Conservation (phyloP, 345 rosid genomes). For the Ricinus communis region DNA sequence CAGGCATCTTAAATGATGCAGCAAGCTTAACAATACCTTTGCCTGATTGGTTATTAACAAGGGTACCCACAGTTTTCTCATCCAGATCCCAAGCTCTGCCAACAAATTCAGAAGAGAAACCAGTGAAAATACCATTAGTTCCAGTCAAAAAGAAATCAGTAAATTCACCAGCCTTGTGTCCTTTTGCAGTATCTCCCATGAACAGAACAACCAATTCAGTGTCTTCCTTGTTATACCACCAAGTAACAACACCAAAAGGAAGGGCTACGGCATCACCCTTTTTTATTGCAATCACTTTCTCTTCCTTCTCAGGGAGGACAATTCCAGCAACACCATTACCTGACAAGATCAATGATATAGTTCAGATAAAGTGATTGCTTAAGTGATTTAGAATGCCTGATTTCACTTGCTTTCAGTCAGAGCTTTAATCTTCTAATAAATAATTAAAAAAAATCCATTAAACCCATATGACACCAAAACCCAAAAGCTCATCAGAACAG, state of each 20-base stretch:
- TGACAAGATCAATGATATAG: slow-evolving; percentile 9
- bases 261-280: slow-evolving; percentile 88
- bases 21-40: slow-evolving; percentile 72
- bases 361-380: no score
- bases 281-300: slow-evolving; percentile 73
- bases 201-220: slow-evolving; percentile 71
- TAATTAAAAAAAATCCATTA: no score
- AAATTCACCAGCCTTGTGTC: slow-evolving; percentile 73
- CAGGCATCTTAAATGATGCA: slow-evolving; percentile 50
- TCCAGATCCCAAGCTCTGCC: slow-evolving; percentile 71
- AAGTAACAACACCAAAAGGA: slow-evolving; percentile 85
- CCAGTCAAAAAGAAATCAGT: slow-evolving; percentile 81
- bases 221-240: slow-evolving; percentile 90
- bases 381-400: no score
- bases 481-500: no score
- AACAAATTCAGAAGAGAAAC: slow-evolving; percentile 75
- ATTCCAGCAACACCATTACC: slow-evolving; percentile 86
- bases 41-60: slow-evolving; percentile 50
- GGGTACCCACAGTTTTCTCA: slow-evolving; percentile 42
- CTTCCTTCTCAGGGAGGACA: slow-evolving; percentile 82
- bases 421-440: no score
- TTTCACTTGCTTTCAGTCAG: no score
- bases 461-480: no score
- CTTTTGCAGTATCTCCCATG: slow-evolving; percentile 78
- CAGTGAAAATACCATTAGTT: slow-evolving; percentile 71